Evolutionary conservation across 176 grass and related monocot genomes (phyloP).

Genomic region (Zea mays): Zm-B73-REFERENCE-NAM-5.0 NC_050099.1:5742001-5742500

Average conservation of each 20-base stretch:
- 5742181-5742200: slow-evolving; percentile 97
- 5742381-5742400: no score
- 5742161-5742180: slow-evolving; percentile 99
- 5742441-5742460: no score
- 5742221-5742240: slow-evolving; percentile 26
- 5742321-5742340: slow-evolving; percentile 87
- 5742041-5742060: background rate
- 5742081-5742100: slow-evolving; percentile 30
- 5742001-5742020: slow-evolving; percentile 60
- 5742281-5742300: slow-evolving; percentile 45
- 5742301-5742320: slow-evolving; percentile 93
- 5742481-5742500: no score
- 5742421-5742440: no score
- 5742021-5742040: slow-evolving; percentile 19
- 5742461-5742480: no score
- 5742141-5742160: slow-evolving; percentile 97
- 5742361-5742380: slow-evolving; percentile 95
- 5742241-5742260: slow-evolving; percentile 12
- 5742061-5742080: slow-evolving; percentile 19
- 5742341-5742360: slow-evolving; percentile 90
- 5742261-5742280: slow-evolving; percentile 16
- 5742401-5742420: no score
- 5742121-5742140: slow-evolving; percentile 90
- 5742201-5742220: slow-evolving; percentile 65
- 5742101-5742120: no score